Base-by-base conservation (phyloP, 495 filamentous ascomycete species). In the Aspergillus ellipticus region DNA sequence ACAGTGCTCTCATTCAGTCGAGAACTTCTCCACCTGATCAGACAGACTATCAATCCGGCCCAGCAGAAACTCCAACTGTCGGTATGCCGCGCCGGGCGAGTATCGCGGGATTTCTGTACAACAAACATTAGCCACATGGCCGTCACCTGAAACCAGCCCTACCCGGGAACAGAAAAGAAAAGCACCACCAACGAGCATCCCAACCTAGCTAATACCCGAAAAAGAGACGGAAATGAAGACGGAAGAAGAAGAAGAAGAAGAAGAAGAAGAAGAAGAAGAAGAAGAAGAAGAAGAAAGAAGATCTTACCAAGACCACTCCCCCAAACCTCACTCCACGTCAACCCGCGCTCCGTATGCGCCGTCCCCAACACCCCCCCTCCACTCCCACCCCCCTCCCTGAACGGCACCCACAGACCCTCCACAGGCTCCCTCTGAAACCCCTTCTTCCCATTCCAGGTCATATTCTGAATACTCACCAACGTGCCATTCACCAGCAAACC, bases 381-480 rank as follows among this genome's bases (percentile, higher is more conserved):
- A 17, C 72, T 63, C 10, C 81, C 72, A 4, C 82, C 73, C 37
- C 64, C 53, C 2, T 52, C 42, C 7, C 24, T 66, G 19, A 54
- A 65, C 8, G 89, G 88, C 0, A 89, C 84, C 50, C 83, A 85
- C 45, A 91, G 80, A 0, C 80, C 77, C 37, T 81, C 80, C 2
- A 63, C 60, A 0, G 88, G 88, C 2, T 71, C 66, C 11, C 58
- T 61, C 46, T 81, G 76, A 73, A 93, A 92, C 2, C 89, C 89
- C 51, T 85, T 80, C 13, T 65, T 65, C 6, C 89, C 89, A 53
- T 82, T 81, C 86, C 87, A 93, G 0, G 88, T 92, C 88, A 93
- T 90, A 66, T 92, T 92, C 61, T 94, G 89, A 35, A 93, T 87
- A 20, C 80, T 82, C 15, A 89, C 71, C 0, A 94, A 74, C 0